Percentiles rank a stretch among this genome's conserved stretches.
phyloP scores from a whole-genome alignment of 768 basidiomycete species.

The Lyophyllum semitale region DNA sequence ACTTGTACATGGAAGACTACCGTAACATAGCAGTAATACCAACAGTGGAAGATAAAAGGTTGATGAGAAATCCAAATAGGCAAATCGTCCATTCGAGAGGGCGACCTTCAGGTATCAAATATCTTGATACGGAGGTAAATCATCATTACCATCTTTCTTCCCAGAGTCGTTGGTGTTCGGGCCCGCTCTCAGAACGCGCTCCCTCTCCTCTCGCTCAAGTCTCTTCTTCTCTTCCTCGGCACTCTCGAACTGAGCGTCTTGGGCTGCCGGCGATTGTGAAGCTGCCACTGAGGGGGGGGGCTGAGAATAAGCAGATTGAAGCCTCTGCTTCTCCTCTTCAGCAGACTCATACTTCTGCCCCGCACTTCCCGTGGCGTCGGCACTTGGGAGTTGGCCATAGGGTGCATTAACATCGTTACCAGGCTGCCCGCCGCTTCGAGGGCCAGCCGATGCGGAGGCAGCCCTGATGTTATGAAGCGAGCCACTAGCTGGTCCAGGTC shows the following conservation, averaged over 20 bases:
- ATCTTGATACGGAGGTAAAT: slow-evolving; percentile 53
- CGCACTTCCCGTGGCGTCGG: slow-evolving; percentile 17
- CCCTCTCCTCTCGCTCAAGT: slow-evolving; percentile 67
- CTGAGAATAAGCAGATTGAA: slow-evolving; percentile 41
- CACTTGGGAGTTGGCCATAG: slow-evolving; percentile 26
- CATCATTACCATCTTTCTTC: slow-evolving; percentile 39
- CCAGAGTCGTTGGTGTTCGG: slow-evolving; percentile 9
- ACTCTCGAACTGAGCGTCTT: slow-evolving; percentile 36
- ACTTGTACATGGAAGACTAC: slow-evolving; percentile 10
- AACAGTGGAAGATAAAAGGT: no score
- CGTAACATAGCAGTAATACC: no score
- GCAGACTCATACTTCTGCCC: slow-evolving; percentile 47
- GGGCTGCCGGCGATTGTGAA: slow-evolving; percentile 15
- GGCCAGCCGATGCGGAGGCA: slow-evolving; percentile 36
- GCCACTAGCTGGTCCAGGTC: slow-evolving; percentile 69
- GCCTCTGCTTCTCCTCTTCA: slow-evolving; percentile 68
- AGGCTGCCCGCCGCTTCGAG: slow-evolving; percentile 30
- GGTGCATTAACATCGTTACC: slow-evolving; percentile 18
- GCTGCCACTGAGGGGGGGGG: slow-evolving; percentile 15
- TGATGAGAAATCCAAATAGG: no score
- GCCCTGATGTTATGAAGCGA: slow-evolving; percentile 55
- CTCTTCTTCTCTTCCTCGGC: slow-evolving; percentile 69
- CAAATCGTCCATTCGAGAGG: neutral
- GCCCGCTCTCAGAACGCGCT: slow-evolving; percentile 40
- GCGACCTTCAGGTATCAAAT: slow-evolving; percentile 13